Evolutionary conservation across 192 early-diverging fungal genomes (phyloP).

Genomic region (Mortierella alpina): DNA sequence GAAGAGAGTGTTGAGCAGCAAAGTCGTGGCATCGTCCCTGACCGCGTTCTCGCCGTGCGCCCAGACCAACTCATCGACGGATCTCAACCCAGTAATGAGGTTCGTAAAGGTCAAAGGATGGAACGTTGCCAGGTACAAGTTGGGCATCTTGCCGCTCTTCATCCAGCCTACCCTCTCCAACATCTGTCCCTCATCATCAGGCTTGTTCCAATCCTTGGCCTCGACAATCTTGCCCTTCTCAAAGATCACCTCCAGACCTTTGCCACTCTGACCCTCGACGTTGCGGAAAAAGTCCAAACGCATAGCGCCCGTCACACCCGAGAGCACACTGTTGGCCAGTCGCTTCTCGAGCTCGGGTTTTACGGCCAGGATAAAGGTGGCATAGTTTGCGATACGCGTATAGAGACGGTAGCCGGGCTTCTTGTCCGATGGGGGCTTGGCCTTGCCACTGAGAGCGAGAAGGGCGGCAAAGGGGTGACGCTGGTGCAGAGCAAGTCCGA

Average conservation of each 20-base stretch:
- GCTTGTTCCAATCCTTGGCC: slow-evolving; percentile 17
- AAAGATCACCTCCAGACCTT: slow-evolving; percentile 24
- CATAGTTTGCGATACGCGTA: slow-evolving; percentile 32
- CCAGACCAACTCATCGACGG: slow-evolving; percentile 11
- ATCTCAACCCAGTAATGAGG: slow-evolving; percentile 13
- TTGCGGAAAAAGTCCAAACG: slow-evolving; percentile 32
- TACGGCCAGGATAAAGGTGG: slow-evolving; percentile 19
- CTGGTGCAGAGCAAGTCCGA: neutral
- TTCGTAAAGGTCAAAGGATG: slow-evolving; percentile 28
- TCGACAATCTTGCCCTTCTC: slow-evolving; percentile 31
- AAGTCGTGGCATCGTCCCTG: slow-evolving; percentile 7
- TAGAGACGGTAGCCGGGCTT: slow-evolving; percentile 1
- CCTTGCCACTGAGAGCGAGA: slow-evolving; percentile 13
- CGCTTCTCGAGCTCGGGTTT: slow-evolving; percentile 28
- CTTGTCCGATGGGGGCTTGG: neutral
- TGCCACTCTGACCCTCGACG: slow-evolving; percentile 25
- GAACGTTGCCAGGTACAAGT: slow-evolving; percentile 12
- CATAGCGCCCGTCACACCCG: neutral
- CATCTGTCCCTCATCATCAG: neutral
- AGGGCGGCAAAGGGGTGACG: slow-evolving; percentile 14
- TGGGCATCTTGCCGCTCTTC: slow-evolving; percentile 13
- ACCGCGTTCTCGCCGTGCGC: slow-evolving; percentile 20
- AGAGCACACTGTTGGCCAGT: slow-evolving; percentile 13
- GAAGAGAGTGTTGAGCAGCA: slow-evolving; percentile 32
- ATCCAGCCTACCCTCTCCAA: slow-evolving; percentile 24